Evolutionary conservation across 2,329 filamentous ascomycete genomes (phyloP).

Genomic region (Thielaviopsis punctulata): DNA sequence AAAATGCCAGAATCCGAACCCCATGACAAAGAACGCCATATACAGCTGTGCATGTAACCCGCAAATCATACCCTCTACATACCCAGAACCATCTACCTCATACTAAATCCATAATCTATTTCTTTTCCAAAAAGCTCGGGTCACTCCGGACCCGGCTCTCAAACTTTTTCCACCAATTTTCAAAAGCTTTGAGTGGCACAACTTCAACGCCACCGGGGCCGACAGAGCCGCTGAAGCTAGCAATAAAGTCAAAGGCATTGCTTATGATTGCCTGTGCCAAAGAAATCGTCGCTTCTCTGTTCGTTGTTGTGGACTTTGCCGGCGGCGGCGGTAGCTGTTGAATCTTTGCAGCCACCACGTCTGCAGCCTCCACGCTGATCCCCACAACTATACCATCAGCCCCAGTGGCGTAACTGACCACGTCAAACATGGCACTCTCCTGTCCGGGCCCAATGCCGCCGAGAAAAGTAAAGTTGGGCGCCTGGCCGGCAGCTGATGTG

Average conservation of each 20-base stretch:
- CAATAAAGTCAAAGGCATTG: constrained; percentile 92
- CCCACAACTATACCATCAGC: constrained; percentile 51
- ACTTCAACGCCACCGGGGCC: constrained; percentile 55
- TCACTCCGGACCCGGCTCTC: constrained; percentile 72
- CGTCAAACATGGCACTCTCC: constrained; percentile 79
- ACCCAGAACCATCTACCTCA: too few relatives aligned
- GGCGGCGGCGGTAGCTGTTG: constrained; percentile 36
- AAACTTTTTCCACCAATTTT: constrained; percentile 97
- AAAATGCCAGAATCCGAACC: neutral
- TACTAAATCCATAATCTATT: too few relatives aligned
- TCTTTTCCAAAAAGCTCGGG: constrained; percentile 70
- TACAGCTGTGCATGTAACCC: neutral
- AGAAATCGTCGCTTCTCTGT: constrained; percentile 37
- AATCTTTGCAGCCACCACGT: constrained; percentile 53
- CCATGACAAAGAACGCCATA: neutral
- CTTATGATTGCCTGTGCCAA: constrained; percentile 88
- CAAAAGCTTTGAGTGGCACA: constrained; percentile 84
- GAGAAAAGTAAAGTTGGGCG: constrained; percentile 59
- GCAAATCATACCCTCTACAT: too few relatives aligned
- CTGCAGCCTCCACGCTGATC: constrained; percentile 62
- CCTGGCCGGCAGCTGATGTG: constrained; percentile 23
- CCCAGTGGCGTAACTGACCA: constrained; percentile 22
- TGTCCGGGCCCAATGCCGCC: constrained; percentile 82
- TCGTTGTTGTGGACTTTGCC: constrained; percentile 19
- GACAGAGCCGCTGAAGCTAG: constrained; percentile 59